A percentile compares a stretch with the other conserved stretches of the same genome.
Conservation (phyloP, 306 rosid genomes). For the Fagus sylvatica region DNA sequence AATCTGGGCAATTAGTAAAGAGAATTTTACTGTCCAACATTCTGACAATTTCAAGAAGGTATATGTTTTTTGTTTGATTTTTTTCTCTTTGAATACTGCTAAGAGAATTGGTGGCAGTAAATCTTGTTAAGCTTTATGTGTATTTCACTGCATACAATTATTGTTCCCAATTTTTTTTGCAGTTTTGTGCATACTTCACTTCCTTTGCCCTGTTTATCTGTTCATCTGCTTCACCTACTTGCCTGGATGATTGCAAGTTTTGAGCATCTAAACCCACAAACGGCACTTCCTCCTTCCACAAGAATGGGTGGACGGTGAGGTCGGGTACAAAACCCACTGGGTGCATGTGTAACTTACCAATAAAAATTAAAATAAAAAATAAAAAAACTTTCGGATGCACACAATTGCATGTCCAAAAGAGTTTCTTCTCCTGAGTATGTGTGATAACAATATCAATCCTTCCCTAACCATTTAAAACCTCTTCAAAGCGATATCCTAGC, state of each 20-base stretch:
- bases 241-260: neutral
- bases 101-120: conserved; percentile 4
- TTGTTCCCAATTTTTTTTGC: neutral
- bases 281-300: neutral
- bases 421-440: neutral
- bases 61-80: neutral
- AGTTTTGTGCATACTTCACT: neutral
- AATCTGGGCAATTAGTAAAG: conserved; percentile 31
- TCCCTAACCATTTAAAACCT: neutral
- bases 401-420: neutral
- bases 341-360: no score
- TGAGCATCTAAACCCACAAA: neutral
- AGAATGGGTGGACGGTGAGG: no score
- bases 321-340: no score
- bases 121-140: neutral
- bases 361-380: no score
- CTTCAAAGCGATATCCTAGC: neutral
- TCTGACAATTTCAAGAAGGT: conserved; percentile 54
- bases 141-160: neutral
- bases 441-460: neutral
- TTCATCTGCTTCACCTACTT: conserved; percentile 2
- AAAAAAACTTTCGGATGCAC: neutral
- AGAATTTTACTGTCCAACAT: conserved; percentile 32
- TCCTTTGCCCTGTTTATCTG: neutral
- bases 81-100: neutral